Evolutionary conservation across 2,329 filamentous ascomycete genomes (phyloP), one percentile per base, ranked within the genome.

Genomic region (Botrytis tulipae): DNA sequence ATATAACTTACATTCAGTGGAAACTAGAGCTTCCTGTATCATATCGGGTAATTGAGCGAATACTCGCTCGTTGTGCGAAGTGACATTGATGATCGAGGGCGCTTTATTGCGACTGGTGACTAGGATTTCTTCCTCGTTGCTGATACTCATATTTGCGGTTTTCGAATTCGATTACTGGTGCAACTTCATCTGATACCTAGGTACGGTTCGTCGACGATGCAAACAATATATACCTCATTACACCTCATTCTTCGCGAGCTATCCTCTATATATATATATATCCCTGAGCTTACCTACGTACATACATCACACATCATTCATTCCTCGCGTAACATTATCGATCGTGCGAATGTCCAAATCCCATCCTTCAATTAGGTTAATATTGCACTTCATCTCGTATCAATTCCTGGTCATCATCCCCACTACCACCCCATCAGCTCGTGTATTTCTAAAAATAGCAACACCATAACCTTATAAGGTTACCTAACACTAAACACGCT

Each of bases 21-120:
- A 78, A 25, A 80, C 77, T 12, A 76, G 73, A 29, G 78, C 78
- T 69, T 80, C 78, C 71, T 80, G 78, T 29, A 80, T 80, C 10
- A 80, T 48, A 75, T 80, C 78, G 2, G 78, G 78, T 16, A 80
- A 69, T 35, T 78, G 73, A 16, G 76, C 57, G 73, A 80, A 80
- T 7, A 79, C 74, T 20, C 62, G 68, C 20, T 78, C 74, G 62
- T 77, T 77, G 16, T 77, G 70, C 22, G 78, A 79, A 44, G 69
- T 75, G 3, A 80, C 77, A 72, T 79, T 74, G 51, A 80, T 79
- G 7, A 79, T 72, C 10, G 77, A 78, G 6, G 78, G 78, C 40
- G 78, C 76, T 61, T 77, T 72, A 67, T 76, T 77, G 44, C 77
- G 76, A 65, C 78, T 79, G 8, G 77, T 78, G 37, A 79, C 69